Evolutionary conservation across 1,139 yeast species (phyloP).

Genomic region (Geotrichum carabidarum): DNA sequence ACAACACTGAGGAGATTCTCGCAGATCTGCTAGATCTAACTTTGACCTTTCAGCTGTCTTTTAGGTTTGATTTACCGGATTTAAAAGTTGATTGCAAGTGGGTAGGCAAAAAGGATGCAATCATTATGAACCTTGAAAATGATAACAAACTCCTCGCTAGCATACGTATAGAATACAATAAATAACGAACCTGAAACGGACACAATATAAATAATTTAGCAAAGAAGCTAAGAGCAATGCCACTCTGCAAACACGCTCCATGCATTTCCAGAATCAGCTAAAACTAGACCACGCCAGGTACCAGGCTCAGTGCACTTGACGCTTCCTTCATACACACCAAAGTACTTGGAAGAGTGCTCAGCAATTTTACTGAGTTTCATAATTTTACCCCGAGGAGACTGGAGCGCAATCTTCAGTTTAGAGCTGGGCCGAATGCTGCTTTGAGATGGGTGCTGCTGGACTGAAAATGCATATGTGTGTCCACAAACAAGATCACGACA

Average conservation of each 20-base stretch:
- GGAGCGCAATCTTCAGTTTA: slow-evolving; percentile 53
- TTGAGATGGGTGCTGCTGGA: slow-evolving; percentile 15
- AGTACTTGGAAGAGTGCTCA: slow-evolving; percentile 4
- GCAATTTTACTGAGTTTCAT: slow-evolving; percentile 48
- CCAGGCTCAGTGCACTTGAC: slow-evolving; percentile 42
- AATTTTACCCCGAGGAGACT: slow-evolving; percentile 79
- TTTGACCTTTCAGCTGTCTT: too few species aligned
- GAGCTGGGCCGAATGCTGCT: slow-evolving; percentile 21
- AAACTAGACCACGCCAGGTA: slow-evolving; percentile 73
- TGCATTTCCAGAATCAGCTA: slow-evolving; percentile 71
- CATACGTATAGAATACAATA: too few species aligned
- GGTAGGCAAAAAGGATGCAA: too few species aligned
- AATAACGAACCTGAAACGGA: too few species aligned
- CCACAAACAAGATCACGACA: slow-evolving; percentile 54
- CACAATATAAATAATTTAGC: neutral
- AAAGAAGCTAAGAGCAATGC: slow-evolving; percentile 48
- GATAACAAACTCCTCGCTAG: too few species aligned
- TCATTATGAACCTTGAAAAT: too few species aligned
- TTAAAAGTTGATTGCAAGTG: too few species aligned
- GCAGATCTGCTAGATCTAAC: too few species aligned
- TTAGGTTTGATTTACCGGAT: too few species aligned
- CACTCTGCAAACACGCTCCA: slow-evolving; percentile 94
- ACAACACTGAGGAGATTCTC: too few species aligned
- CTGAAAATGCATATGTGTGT: slow-evolving; percentile 54
- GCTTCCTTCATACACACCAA: slow-evolving; percentile 15